A percentile compares a stretch with the other conserved stretches of the same genome.
phyloP scores from a whole-genome alignment of 2,329 filamentous ascomycete genomes.

The Fusarium euwallaceae region DNA sequence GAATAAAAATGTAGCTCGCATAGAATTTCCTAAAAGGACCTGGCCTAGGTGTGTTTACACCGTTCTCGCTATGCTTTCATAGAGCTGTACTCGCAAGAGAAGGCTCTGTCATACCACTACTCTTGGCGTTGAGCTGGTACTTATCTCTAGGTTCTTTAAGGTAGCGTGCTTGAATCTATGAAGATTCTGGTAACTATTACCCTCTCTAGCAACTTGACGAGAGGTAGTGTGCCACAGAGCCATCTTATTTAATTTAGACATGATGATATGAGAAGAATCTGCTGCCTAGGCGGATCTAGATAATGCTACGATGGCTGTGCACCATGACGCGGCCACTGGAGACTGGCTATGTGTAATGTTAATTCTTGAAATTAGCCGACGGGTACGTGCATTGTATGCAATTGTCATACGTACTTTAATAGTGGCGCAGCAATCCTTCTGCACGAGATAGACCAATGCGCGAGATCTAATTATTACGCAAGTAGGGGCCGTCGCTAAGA shows the following conservation, averaged over 20 bases:
- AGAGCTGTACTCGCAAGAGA: background rate
- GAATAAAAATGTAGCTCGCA: background rate
- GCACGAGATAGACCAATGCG: background rate
- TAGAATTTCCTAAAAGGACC: background rate
- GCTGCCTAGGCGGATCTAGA: background rate
- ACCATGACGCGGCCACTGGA: background rate
- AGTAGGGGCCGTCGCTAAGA: background rate
- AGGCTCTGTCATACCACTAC: background rate
- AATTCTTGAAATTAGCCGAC: background rate
- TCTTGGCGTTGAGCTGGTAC: background rate
- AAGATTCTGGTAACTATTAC: background rate
- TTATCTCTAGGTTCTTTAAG: background rate
- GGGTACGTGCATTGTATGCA: background rate
- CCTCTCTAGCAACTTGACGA: background rate
- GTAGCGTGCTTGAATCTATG: background rate
- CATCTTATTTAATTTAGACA: background rate
- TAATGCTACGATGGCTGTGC: background rate
- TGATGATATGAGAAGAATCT: background rate
- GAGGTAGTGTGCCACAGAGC: background rate
- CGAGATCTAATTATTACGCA: background rate
- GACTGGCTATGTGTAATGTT: background rate
- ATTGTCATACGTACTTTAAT: background rate
- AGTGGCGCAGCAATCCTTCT: background rate
- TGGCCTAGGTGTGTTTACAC: background rate
- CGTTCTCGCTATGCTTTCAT: background rate